Conservation (phyloP, 805 yeast genomes). For the Maudiozyma saulgeensis region DNA sequence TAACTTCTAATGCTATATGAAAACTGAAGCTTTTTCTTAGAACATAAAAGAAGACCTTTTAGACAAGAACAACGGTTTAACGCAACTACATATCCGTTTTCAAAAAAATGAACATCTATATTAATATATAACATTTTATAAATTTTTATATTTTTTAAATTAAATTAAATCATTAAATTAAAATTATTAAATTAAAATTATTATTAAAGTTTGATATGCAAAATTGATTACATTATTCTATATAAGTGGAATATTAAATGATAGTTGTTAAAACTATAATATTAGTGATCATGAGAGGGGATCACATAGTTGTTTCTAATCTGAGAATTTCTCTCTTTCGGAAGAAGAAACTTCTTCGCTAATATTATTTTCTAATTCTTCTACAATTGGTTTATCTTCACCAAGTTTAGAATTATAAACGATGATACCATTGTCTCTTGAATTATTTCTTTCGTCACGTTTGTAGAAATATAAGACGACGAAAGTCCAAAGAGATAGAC, state of each 20-base stretch:
- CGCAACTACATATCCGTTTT: too few species aligned
- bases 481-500: conserved; percentile 19
- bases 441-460: conserved; percentile 31
- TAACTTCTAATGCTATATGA: not conserved
- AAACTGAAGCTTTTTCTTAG: too few species aligned
- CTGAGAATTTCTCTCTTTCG: not conserved
- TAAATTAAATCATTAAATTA: not conserved
- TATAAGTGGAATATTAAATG: not conserved
- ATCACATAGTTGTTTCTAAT: not conserved
- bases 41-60: too few species aligned
- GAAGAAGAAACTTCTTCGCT: not conserved
- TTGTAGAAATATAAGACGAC: conserved; percentile 30
- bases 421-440: conserved; percentile 32
- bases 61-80: too few species aligned
- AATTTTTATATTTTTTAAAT: not conserved
- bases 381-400: conserved; percentile 3
- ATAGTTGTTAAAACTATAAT: not conserved
- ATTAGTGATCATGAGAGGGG: not conserved
- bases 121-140: too few species aligned
- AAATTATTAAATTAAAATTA: too few species aligned
- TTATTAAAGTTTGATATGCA: not conserved
- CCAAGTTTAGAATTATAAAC: conserved; percentile 20
- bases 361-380: not conserved
- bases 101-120: too few species aligned
- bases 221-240: not conserved